phyloP scores from a whole-genome alignment of 116 monocot genomes.

The Cymodocea nodosa region DNA sequence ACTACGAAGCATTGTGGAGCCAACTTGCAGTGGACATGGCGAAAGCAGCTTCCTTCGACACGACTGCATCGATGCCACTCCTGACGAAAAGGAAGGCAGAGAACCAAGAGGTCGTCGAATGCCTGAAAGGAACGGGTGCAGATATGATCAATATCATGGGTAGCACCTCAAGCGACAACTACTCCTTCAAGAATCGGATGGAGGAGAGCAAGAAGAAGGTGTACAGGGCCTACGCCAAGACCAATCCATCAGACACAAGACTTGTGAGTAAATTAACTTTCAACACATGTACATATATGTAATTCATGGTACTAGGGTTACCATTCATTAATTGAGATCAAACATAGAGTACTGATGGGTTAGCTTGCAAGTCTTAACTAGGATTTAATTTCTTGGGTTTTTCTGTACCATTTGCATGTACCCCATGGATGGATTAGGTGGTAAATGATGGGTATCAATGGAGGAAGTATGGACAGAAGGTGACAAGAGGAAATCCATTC shows the following conservation, averaged over 20 bases:
- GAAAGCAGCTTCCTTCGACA: constrained; percentile 6
- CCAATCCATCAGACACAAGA: constrained; percentile 47
- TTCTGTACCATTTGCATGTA: neutral
- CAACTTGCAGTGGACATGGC: constrained; percentile 10
- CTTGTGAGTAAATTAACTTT: constrained; percentile 28
- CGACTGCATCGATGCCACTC: constrained; percentile 1
- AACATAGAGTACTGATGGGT: too few species aligned
- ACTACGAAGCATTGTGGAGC: constrained; percentile 16
- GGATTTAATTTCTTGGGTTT: too few species aligned
- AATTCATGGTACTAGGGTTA: too few species aligned
- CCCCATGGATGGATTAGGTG: constrained; percentile 15
- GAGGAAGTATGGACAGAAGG: constrained; percentile 91
- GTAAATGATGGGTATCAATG: constrained; percentile 85
- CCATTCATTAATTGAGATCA: too few species aligned
- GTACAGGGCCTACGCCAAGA: constrained; percentile 23
- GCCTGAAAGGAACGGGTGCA: neutral
- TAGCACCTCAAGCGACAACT: constrained; percentile 18
- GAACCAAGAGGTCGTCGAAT: neutral
- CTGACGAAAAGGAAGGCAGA: constrained; percentile 30
- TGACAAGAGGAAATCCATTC: constrained; percentile 73
- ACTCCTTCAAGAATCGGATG: constrained; percentile 12
- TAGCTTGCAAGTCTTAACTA: too few species aligned
- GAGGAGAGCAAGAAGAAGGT: constrained; percentile 36
- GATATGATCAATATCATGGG: neutral
- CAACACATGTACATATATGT: too few species aligned